Evolutionary conservation across 768 basidiomycete species (phyloP).

Genomic region (Glaciozyma antarctica): DNA sequence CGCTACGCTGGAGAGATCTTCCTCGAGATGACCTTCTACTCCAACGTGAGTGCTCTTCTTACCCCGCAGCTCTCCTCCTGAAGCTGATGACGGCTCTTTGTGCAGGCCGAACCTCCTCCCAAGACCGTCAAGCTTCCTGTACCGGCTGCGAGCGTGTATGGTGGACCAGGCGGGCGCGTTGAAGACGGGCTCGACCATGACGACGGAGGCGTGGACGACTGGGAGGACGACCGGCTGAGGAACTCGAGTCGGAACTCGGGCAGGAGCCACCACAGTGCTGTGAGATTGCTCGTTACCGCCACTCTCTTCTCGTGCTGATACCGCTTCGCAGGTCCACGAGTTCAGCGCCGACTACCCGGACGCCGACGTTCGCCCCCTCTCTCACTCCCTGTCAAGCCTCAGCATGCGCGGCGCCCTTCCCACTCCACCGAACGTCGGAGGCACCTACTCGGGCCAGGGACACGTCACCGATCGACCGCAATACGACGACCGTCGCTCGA

Average conservation of each 20-base stretch:
- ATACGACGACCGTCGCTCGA: background rate
- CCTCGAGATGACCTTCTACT: slow-evolving; percentile 87
- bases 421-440: background rate
- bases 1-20: slow-evolving; percentile 73
- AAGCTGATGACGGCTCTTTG: background rate
- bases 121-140: background rate
- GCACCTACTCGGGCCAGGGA: too few relatives aligned
- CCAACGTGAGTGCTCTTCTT: slow-evolving; percentile 37
- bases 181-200: slow-evolving; percentile 2
- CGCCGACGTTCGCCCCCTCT: slow-evolving; percentile 21
- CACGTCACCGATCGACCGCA: background rate
- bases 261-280: slow-evolving; percentile 1
- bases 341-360: slow-evolving; percentile 25
- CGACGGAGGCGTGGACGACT: slow-evolving; percentile 4
- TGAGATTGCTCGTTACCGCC: background rate
- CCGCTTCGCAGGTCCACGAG: background rate
- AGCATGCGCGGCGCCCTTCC: background rate
- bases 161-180: slow-evolving; percentile 16
- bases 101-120: background rate
- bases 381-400: slow-evolving; percentile 20
- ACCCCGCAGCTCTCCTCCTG: background rate
- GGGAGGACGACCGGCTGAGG: background rate
- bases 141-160: background rate
- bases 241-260: background rate
- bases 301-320: background rate